A percentile compares a stretch with the other conserved stretches of the same genome.
Evolutionary conservation across 2,329 filamentous ascomycete genomes (phyloP).

Genomic region (Thielaviopsis euricoi): DNA sequence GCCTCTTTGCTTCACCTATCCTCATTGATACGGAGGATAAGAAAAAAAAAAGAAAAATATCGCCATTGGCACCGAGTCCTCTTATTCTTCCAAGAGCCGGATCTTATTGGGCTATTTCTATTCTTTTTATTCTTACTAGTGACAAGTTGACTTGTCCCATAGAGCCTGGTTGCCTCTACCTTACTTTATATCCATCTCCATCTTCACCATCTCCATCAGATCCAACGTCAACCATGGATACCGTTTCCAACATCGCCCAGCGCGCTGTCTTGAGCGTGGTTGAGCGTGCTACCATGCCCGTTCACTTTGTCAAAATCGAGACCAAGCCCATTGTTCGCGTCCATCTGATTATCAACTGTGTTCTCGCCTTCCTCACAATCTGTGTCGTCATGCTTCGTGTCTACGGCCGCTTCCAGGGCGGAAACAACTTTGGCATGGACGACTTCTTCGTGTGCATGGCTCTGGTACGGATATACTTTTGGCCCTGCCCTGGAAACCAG

Average conservation of each 20-base stretch:
- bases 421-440: constrained; percentile 20
- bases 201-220: neutral
- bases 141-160: neutral
- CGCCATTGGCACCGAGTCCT: neutral
- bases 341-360: constrained; percentile 17
- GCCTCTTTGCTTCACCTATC: neutral
- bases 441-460: constrained; percentile 22
- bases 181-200: neutral
- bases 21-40: neutral
- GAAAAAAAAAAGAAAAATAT: no score
- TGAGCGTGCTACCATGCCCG: constrained; percentile 7
- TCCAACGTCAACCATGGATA: neutral
- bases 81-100: neutral
- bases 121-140: neutral
- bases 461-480: constrained; percentile 9
- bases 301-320: constrained; percentile 6
- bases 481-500: no score
- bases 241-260: neutral
- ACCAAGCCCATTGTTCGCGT: constrained; percentile 14
- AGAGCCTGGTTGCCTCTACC: neutral
- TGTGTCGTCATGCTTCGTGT: constrained; percentile 16
- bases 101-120: neutral
- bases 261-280: neutral
- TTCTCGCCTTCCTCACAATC: constrained; percentile 14
- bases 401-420: constrained; percentile 16